Percentiles rank a stretch among this genome's conserved stretches.
phyloP scores from a whole-genome alignment of 345 rosid genomes.

The Gossypium ekmanianum region DNA sequence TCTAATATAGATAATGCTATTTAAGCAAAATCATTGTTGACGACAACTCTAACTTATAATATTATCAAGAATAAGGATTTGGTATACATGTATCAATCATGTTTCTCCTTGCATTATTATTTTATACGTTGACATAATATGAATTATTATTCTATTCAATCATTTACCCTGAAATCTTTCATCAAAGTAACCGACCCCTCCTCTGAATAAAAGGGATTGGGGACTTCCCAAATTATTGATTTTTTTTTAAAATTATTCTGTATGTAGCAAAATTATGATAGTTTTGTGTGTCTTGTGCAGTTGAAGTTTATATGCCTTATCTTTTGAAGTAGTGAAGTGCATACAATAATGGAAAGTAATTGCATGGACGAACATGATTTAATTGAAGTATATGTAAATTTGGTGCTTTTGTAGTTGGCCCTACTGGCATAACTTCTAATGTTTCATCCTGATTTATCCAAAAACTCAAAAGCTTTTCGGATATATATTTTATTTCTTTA shows the following conservation, averaged over 20 bases:
- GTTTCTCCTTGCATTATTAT: background rate
- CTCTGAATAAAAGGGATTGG: background rate
- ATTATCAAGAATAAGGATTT: background rate
- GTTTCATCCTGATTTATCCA: background rate
- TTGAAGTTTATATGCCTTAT: no score
- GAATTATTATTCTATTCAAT: constrained; percentile 6
- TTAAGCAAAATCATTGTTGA: background rate
- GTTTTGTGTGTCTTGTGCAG: background rate
- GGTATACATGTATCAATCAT: background rate
- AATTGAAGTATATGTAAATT: background rate
- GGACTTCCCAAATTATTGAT: no score
- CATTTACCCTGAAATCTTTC: background rate
- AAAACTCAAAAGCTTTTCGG: background rate
- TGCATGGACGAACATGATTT: background rate
- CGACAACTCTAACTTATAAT: background rate
- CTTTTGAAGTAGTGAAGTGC: background rate
- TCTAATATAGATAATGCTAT: no score
- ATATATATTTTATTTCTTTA: background rate
- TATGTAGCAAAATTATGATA: background rate
- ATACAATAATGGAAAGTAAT: background rate
- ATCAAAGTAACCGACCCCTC: background rate
- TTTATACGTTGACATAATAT: background rate
- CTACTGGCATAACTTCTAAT: background rate
- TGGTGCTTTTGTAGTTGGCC: background rate
- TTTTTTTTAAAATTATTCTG: no score